Evolutionary conservation across 225 moss, liverwort and hornwort genomes (phyloP), one percentile per base, ranked within the genome.

Genomic region (Sphagnum contortum): DNA sequence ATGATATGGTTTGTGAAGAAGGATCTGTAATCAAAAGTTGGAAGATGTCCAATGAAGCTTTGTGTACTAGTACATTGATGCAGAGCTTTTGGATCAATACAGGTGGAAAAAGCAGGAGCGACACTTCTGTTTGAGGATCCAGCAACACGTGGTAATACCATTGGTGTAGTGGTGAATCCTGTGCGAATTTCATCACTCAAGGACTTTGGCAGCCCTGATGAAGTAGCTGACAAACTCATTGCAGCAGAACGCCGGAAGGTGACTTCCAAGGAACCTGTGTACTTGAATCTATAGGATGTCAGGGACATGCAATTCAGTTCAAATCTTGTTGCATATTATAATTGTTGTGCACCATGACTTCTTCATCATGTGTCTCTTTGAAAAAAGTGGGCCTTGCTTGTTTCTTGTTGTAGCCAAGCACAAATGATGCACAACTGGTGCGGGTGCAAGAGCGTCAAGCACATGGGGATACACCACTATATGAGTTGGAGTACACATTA

Each of bases 61-160:
- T 29, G 29, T 29, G 29, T 29, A 29, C 29, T 29, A 29, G 29
- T 29, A 29, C 29, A 29, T 29, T 29, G 29, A 29, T 29, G 29
- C 29, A 29, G 29, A 29, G 29, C 29, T 29, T 29, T 29, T 29
- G 29, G 29, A 29, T 29, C 29, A 1, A 29, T 29, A 72, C 66
- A 95, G 95, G 96, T 96, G 70, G 92, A 89, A 44, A 96, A 96
- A 72, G 87, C 96, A 66, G 96, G 96, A 76, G 96, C 96, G 5
- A 83, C 88, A 8, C 83, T 92, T 68, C 76, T 88, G 65, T 96
- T 96, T 57, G 96, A 96, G 74, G 96, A 96, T 72, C 96, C 96
- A 0, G 70, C 71, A 9, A 90, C 77, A 66, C 80, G 85, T 56
- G 87, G 87, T 47, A 96, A 91, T 78, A 96, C 87, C 64, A 90